phyloP scores from a whole-genome alignment of 371 early-diverging fungal genomes.

The Mortierella sp. region DNA sequence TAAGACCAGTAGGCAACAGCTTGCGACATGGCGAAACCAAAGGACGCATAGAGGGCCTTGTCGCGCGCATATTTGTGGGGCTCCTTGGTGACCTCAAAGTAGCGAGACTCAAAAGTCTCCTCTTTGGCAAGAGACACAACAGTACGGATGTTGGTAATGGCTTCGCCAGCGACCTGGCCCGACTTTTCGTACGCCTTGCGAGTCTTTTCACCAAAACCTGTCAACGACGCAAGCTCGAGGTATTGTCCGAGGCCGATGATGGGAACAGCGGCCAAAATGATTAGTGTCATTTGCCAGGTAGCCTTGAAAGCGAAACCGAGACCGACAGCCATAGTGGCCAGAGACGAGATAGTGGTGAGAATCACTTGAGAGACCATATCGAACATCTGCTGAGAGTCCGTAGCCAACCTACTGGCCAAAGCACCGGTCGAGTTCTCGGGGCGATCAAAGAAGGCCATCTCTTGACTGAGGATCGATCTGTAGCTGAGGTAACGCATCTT shows the following conservation, averaged over 20 bases:
- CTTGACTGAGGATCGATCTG: constrained; percentile 76
- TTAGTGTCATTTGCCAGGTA: constrained; percentile 72
- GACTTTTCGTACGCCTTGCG: constrained; percentile 76
- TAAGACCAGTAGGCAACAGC: constrained; percentile 72
- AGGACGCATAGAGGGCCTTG: constrained; percentile 66
- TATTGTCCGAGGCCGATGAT: constrained; percentile 56
- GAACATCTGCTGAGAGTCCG: constrained; percentile 80
- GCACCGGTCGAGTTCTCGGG: constrained; percentile 88
- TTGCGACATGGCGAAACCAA: constrained; percentile 79
- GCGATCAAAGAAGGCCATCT: constrained; percentile 89
- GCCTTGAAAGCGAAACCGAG: constrained; percentile 61
- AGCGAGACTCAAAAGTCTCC: constrained; percentile 69
- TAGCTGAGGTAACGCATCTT: constrained; percentile 46
- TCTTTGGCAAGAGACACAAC: constrained; percentile 89
- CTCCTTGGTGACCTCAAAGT: constrained; percentile 65
- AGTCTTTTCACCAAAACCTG: constrained; percentile 70
- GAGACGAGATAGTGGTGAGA: constrained; percentile 56
- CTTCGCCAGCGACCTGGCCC: constrained; percentile 86
- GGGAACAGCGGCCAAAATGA: constrained; percentile 66
- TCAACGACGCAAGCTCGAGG: constrained; percentile 46
- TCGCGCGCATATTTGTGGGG: constrained; percentile 75
- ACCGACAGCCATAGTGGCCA: constrained; percentile 63
- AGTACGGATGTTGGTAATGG: constrained; percentile 89
- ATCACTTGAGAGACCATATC: constrained; percentile 76
- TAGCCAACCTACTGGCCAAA: constrained; percentile 85